Percentiles rank a stretch among this genome's conserved stretches.
These are phyloP conservation scores for Porodaedalea pini DNA, from an alignment of 1,284 basidiomycete genomes.

Conservation along the genomic window DNA sequence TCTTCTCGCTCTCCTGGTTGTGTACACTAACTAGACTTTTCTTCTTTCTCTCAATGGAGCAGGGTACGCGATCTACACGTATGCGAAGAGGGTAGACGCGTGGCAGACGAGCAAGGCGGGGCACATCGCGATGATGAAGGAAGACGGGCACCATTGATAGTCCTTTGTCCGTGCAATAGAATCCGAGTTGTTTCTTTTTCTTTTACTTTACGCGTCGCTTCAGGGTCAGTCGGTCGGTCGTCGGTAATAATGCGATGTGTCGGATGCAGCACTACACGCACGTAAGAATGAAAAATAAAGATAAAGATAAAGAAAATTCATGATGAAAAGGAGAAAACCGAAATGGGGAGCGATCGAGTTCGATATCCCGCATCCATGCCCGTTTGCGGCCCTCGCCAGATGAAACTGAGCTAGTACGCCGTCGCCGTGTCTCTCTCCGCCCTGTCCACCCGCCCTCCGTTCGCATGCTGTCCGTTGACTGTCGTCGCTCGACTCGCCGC, in stretches of 20 bases:
- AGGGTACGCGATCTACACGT: conserved; percentile 85
- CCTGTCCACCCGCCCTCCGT: background rate
- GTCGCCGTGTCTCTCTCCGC: background rate
- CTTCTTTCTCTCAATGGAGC: background rate
- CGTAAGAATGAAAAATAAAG: background rate
- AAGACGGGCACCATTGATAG: conserved; percentile 12
- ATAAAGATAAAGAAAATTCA: background rate
- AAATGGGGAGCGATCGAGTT: background rate
- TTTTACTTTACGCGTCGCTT: no score
- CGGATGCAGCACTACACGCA: background rate
- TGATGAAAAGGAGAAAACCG: background rate
- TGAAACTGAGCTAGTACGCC: no score
- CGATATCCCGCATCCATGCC: background rate
- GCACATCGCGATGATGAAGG: conserved; percentile 47
- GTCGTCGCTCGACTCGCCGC: background rate
- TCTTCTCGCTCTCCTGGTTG: background rate
- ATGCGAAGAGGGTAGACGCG: conserved; percentile 70
- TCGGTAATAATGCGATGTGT: background rate
- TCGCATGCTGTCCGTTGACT: background rate
- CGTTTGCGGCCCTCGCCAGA: no score
- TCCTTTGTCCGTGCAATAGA: background rate
- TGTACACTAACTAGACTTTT: background rate
- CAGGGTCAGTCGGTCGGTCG: no score
- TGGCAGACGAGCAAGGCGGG: conserved; percentile 81
- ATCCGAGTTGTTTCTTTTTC: background rate